Conservation (phyloP, 2,329 filamentous ascomycete genomes). For the Exophiala spinifera region DNA sequence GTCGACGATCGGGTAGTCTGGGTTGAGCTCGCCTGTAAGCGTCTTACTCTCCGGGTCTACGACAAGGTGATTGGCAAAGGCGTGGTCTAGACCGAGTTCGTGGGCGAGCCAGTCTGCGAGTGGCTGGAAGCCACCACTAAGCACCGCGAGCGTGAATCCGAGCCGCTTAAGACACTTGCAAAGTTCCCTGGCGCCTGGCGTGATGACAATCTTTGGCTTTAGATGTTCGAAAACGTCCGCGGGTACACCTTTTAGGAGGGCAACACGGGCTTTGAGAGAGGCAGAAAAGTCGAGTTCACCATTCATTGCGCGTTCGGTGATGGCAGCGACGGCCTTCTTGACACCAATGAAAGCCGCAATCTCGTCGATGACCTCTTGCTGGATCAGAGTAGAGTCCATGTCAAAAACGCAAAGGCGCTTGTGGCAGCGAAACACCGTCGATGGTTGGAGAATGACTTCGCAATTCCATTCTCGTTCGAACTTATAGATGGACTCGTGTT, state of each 20-base stretch:
- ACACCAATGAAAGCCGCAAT: slow-evolving; percentile 81
- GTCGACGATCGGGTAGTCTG: slow-evolving; percentile 55
- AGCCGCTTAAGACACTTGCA: slow-evolving; percentile 70
- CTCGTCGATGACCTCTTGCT: slow-evolving; percentile 96
- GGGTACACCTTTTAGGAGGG: slow-evolving; percentile 75
- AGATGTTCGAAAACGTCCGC: slow-evolving; percentile 75
- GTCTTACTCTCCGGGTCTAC: slow-evolving; percentile 46
- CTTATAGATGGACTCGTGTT: slow-evolving; percentile 75
- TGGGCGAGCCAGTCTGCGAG: slow-evolving; percentile 81
- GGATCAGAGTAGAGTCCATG: slow-evolving; percentile 97
- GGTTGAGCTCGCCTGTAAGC: slow-evolving; percentile 57
- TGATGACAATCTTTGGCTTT: slow-evolving; percentile 71
- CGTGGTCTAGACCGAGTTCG: slow-evolving; percentile 80
- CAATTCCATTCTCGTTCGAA: slow-evolving; percentile 90
- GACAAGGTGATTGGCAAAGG: slow-evolving; percentile 72
- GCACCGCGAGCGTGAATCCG: slow-evolving; percentile 82
- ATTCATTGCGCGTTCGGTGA: slow-evolving; percentile 91
- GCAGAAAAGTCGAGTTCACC: slow-evolving; percentile 90
- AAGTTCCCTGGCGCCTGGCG: slow-evolving; percentile 73
- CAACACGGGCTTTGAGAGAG: slow-evolving; percentile 76
- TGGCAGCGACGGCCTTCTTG: slow-evolving; percentile 76
- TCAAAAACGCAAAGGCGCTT: slow-evolving; percentile 92
- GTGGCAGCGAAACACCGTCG: slow-evolving; percentile 71
- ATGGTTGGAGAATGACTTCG: slow-evolving; percentile 73
- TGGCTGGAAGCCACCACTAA: slow-evolving; percentile 89